Base-by-base conservation (phyloP, 345 rosid genomes). In the Dimocarpus longan region DNA sequence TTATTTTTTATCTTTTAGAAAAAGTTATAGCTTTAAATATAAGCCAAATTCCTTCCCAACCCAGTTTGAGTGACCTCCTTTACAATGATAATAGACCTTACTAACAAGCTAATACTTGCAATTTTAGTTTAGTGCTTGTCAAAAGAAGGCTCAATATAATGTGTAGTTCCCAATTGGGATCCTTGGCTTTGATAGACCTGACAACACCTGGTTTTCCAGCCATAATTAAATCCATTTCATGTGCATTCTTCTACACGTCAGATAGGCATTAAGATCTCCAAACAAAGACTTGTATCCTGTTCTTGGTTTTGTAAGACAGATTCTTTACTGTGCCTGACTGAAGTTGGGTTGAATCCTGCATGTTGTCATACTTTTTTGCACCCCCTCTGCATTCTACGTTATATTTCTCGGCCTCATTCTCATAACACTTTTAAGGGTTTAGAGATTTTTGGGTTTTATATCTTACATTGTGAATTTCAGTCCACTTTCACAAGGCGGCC, bases 401-500 rank as follows among this genome's bases (percentile, higher is more conserved):
- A 59, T n/a, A 40, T 65, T 37, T 15, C 39, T 40, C 59, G 65
- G 67, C 52, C 66, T 13, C 54, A 19, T 56, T 52, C 73, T 21
- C 32, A n/a, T 73, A 59, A 54, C 56, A 56, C 24, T 16, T 24
- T 63, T 63, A 74, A 74, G 40, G 26, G 16, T 72, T 56, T 16
- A 32, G 40, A 48, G 28, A 24, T 48, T 48, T 48, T 76, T 26
- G n/a, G 42, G 42, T 56, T 11, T 75, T 16, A 77, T 46, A 40
- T 66, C 69, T 80, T 79, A 15, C 10, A 22, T 68, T 80, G 75
- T 75, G 73, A 37, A 68, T 66, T 83, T 50, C 94, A 96, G 98
- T 86, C 98, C 59, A 82, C 93, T 72, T 94, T 93, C 40, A 80
- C 91, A 66, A 89, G 99, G 81, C 85, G 97, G 70, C 97, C 97